Percentiles rank a stretch among this genome's conserved stretches.
phyloP scores from a whole-genome alignment of 768 basidiomycete species.

The Pleurotus sapidus region DNA sequence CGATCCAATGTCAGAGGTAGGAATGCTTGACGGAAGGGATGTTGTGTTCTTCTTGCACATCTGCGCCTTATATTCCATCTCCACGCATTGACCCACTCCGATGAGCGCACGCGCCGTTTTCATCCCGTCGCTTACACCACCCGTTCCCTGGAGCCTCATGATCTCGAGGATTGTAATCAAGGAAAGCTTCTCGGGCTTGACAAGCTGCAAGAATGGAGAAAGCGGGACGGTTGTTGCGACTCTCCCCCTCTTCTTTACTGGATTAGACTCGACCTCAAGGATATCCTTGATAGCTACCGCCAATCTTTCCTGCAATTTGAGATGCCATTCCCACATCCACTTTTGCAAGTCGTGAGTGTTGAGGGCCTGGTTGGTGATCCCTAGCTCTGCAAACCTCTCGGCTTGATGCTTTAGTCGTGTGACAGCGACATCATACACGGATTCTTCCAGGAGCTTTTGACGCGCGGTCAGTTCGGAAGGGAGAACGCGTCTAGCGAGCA shows the following conservation, averaged over 20 bases:
- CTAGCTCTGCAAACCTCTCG: slow-evolving; percentile 54
- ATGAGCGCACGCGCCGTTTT: slow-evolving; percentile 85
- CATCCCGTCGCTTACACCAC: slow-evolving; percentile 82
- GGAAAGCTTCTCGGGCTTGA: slow-evolving; percentile 77
- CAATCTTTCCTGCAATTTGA: slow-evolving; percentile 49
- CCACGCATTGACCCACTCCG: slow-evolving; percentile 78
- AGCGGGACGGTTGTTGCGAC: slow-evolving; percentile 23
- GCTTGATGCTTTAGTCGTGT: slow-evolving; percentile 66
- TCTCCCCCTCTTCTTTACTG: background rate
- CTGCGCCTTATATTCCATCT: slow-evolving; percentile 87
- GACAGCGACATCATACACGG: slow-evolving; percentile 81
- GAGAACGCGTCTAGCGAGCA: slow-evolving; percentile 59
- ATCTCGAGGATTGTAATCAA: slow-evolving; percentile 87
- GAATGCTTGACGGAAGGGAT: slow-evolving; percentile 31
- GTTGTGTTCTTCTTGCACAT: slow-evolving; percentile 69
- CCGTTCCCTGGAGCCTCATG: slow-evolving; percentile 75
- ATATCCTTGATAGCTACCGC: slow-evolving; percentile 50
- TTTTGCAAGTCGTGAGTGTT: slow-evolving; percentile 51
- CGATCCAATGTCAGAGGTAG: slow-evolving; percentile 14
- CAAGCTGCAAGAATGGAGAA: slow-evolving; percentile 70
- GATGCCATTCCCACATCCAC: slow-evolving; percentile 91
- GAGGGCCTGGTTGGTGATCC: slow-evolving; percentile 45
- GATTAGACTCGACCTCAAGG: slow-evolving; percentile 26
- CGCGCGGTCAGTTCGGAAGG: slow-evolving; percentile 68
- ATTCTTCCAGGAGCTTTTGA: slow-evolving; percentile 81